A percentile compares a stretch with the other conserved stretches of the same genome.
phyloP scores from a whole-genome alignment of 192 early-diverging fungal species.

The Gonapodya prolifera region DNA sequence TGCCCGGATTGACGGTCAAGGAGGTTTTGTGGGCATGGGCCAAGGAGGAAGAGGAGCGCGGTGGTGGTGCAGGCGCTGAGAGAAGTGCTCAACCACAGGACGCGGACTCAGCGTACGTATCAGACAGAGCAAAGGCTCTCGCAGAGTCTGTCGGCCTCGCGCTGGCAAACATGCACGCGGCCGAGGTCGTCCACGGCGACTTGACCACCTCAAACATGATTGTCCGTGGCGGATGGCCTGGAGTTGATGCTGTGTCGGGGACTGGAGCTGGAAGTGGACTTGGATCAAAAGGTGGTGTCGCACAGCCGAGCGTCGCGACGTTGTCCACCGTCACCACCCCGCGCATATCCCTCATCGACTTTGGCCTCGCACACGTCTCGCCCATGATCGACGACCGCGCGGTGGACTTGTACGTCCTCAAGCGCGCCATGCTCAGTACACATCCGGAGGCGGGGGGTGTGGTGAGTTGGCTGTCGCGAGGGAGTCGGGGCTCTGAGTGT shows the following conservation, averaged over 20 bases:
- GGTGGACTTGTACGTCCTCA: slow-evolving; percentile 98
- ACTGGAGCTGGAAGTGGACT: too few relatives aligned
- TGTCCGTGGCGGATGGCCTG: slow-evolving; percentile 27
- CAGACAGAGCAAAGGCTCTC: slow-evolving; percentile 13
- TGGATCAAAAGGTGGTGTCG: not conserved
- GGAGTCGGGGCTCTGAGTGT: not conserved
- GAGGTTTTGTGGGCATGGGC: slow-evolving; percentile 35
- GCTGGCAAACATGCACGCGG: slow-evolving; percentile 67
- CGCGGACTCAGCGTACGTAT: not conserved
- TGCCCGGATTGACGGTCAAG: slow-evolving; percentile 65
- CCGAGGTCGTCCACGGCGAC: slow-evolving; percentile 90
- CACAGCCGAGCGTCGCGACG: not conserved
- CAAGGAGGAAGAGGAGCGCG: slow-evolving; percentile 9
- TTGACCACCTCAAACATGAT: slow-evolving; percentile 94
- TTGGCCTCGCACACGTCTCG: slow-evolving; percentile 85
- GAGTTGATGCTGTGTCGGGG: not conserved
- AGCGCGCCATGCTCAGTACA: slow-evolving; percentile 81
- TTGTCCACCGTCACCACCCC: not conserved
- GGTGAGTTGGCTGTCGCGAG: slow-evolving; percentile 22
- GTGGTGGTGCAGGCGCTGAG: not conserved
- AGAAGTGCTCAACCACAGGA: not conserved
- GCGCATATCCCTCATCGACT: slow-evolving; percentile 71
- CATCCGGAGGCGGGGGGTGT: slow-evolving; percentile 72
- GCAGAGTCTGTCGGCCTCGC: slow-evolving; percentile 40
- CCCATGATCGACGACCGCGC: slow-evolving; percentile 85